phyloP scores from a whole-genome alignment of 1,139 yeast species.

The Candida gigantensis region DNA sequence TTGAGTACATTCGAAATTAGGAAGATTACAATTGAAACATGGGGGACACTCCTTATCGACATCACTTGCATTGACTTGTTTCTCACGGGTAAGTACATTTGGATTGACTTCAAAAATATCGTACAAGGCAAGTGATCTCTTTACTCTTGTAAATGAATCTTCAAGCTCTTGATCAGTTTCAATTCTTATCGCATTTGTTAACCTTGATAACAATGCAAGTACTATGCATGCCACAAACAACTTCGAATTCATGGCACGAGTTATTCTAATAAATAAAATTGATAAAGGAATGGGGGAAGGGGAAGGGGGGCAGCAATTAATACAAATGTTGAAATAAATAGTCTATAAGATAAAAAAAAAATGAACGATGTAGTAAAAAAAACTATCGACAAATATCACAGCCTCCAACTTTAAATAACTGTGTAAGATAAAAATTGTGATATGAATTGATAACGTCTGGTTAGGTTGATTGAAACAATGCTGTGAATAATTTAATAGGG shows the following conservation, averaged over 20 bases:
- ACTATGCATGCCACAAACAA: constrained; percentile 3
- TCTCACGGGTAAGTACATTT: constrained; percentile 2
- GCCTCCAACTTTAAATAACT: neutral
- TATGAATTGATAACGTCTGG: no score
- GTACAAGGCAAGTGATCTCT: constrained; percentile 25
- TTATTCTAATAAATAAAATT: no score
- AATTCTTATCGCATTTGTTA: constrained; percentile 11
- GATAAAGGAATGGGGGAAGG: no score
- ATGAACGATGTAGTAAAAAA: neutral
- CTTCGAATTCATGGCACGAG: constrained; percentile 2
- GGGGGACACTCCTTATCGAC: constrained; percentile 62
- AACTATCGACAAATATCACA: neutral
- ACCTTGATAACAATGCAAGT: constrained; percentile 3
- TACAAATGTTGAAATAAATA: neutral
- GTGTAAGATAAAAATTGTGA: no score
- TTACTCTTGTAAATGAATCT: constrained; percentile 26
- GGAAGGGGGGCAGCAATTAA: neutral
- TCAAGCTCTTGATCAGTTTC: constrained; percentile 17
- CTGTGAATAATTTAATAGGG: no score
- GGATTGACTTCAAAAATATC: constrained; percentile 28
- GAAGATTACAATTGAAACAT: constrained; percentile 91
- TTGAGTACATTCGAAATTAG: constrained; percentile 88
- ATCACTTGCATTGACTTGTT: constrained; percentile 12
- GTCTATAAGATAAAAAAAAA: neutral
- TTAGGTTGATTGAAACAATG: no score